Conservation (phyloP, 83 land plant genomes). For the Isoetes engelmannii region DNA sequence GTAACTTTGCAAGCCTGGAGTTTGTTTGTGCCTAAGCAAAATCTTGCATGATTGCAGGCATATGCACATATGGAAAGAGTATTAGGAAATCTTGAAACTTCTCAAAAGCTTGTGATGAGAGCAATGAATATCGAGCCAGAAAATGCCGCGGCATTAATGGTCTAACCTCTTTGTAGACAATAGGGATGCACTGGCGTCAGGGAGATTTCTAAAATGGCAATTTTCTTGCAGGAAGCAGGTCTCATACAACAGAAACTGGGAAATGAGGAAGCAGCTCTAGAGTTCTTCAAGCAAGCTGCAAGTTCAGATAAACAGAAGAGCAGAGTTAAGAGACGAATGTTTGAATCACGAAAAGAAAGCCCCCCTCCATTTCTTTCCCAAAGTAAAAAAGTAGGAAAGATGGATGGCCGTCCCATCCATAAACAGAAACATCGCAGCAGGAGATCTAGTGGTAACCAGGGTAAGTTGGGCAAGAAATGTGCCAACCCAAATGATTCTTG, state of each 20-base stretch:
- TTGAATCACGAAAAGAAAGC: conserved; percentile 24
- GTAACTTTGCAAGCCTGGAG: not conserved
- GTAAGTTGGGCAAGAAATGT: too few relatives aligned
- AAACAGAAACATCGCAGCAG: too few relatives aligned
- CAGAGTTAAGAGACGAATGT: conserved; percentile 28
- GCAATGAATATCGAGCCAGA: conserved; percentile 25
- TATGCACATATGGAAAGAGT: conserved; percentile 36
- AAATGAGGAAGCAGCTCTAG: conserved; percentile 22
- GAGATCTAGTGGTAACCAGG: too few relatives aligned
- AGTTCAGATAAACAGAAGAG: conserved; percentile 32
- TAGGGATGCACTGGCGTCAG: not conserved
- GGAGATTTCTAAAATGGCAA: not conserved
- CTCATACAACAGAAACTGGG: conserved; percentile 29
- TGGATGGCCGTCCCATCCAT: too few relatives aligned
- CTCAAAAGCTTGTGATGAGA: conserved; percentile 20
- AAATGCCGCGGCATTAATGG: conserved; percentile 38
- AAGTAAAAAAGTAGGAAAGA: too few relatives aligned
- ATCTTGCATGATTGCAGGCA: conserved; percentile 21
- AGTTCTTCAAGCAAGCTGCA: conserved; percentile 21
- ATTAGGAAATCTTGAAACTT: conserved; percentile 22
- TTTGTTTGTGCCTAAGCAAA: not conserved
- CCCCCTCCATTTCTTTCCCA: too few relatives aligned
- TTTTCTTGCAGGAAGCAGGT: conserved; percentile 29
- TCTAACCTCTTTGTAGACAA: conserved; percentile 4
- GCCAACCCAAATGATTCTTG: too few relatives aligned